Evolutionary conservation across 1,284 basidiomycete species (phyloP).

Genomic region (Coriolopsis trogii): DNA sequence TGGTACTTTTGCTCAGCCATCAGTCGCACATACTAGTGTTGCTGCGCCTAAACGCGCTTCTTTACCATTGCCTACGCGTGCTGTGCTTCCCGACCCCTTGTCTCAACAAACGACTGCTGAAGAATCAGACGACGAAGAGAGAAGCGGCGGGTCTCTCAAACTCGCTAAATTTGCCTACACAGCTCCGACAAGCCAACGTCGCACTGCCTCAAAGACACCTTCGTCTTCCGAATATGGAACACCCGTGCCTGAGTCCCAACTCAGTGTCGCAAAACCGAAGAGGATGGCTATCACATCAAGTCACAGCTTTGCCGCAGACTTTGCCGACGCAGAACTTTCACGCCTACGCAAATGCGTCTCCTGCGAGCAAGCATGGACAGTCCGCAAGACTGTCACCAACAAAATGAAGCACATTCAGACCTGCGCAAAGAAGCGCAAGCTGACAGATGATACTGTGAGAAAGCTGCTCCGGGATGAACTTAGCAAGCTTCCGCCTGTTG

Average conservation of each 20-base stretch:
- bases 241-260: conserved; percentile 1
- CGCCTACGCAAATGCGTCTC: conserved; percentile 61
- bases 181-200: conserved; percentile 2
- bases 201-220: conserved; percentile 15
- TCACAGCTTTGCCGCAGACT: conserved; percentile 35
- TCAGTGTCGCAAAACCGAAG: conserved; percentile 1
- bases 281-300: conserved; percentile 1
- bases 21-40: background rate
- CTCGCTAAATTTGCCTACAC: conserved; percentile 18
- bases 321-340: conserved; percentile 49
- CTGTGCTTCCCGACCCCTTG: background rate
- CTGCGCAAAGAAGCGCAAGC: conserved; percentile 63
- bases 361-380: conserved; percentile 70
- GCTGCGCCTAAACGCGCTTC: background rate
- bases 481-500: conserved; percentile 25
- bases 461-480: conserved; percentile 55
- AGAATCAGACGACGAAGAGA: conserved; percentile 2
- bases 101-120: background rate
- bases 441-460: conserved; percentile 57
- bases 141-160: conserved; percentile 8
- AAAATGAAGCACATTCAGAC: conserved; percentile 67
- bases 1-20: too few relatives aligned
- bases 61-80: background rate
- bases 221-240: conserved; percentile 3
- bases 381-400: conserved; percentile 58